A percentile compares a stretch with the other conserved stretches of the same genome.
Evolutionary conservation across 1,139 yeast genomes (phyloP).

Genomic region (Eremothecium coryli): DNA sequence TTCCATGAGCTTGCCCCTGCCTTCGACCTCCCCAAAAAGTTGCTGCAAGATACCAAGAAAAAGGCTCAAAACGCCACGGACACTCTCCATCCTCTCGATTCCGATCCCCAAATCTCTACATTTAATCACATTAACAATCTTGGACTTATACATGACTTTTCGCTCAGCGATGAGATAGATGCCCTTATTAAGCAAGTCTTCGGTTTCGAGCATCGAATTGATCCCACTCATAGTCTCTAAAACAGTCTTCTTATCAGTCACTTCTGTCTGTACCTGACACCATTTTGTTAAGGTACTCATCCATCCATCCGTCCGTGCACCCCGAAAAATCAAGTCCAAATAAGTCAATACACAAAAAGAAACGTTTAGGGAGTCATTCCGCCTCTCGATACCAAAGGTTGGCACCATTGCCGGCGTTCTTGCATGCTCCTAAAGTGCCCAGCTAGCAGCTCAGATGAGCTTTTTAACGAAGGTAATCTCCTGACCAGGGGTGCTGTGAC

Average conservation of each 20-base stretch:
- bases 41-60: too few relatives aligned
- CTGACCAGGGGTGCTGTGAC: too few relatives aligned
- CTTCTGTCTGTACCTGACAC: not conserved
- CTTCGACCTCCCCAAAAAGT: slow-evolving; percentile 24
- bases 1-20: slow-evolving; percentile 21
- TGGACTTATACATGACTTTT: slow-evolving; percentile 23
- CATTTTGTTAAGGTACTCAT: too few relatives aligned
- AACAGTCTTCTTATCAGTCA: not conserved
- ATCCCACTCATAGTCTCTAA: slow-evolving; percentile 10
- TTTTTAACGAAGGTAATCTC: too few relatives aligned
- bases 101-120: not conserved
- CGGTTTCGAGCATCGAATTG: slow-evolving; percentile 14
- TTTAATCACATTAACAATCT: not conserved
- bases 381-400: too few relatives aligned
- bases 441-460: too few relatives aligned
- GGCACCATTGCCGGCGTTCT: too few relatives aligned
- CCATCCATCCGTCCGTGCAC: slow-evolving; percentile 2
- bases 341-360: not conserved
- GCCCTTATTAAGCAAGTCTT: slow-evolving; percentile 29
- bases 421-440: too few relatives aligned
- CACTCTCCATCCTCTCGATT: not conserved
- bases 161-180: slow-evolving; percentile 31
- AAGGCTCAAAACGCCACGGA: slow-evolving; percentile 3
- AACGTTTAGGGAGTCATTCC: not conserved
- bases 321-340: too few relatives aligned